Conservation (phyloP, 768 basidiomycete genomes). For the Candolleomyces efflorescens region DNA sequence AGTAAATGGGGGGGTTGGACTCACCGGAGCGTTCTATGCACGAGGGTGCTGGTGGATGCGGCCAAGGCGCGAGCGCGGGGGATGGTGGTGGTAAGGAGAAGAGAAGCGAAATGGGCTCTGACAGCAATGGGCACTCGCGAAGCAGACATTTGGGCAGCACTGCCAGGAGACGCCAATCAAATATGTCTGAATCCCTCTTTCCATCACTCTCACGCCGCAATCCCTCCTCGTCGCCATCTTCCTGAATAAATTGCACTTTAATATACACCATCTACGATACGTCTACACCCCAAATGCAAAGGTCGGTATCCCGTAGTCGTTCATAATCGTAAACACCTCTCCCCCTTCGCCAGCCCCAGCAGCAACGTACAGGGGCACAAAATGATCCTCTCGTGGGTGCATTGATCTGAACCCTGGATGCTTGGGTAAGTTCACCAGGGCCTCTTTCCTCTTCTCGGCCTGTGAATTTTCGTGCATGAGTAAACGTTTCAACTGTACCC, state of each 20-base stretch:
- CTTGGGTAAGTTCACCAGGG: conserved; percentile 47
- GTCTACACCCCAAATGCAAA: conserved; percentile 56
- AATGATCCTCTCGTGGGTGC: conserved; percentile 80
- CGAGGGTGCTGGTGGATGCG: neutral
- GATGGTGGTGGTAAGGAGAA: conserved; percentile 9
- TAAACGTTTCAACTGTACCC: neutral
- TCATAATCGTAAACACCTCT: conserved; percentile 42
- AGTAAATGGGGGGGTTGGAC: neutral
- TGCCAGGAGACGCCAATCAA: conserved; percentile 8
- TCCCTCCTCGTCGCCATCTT: neutral
- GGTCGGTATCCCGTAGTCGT: conserved; percentile 57
- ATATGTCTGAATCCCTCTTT: neutral
- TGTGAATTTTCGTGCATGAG: conserved; percentile 17
- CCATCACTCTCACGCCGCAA: conserved; percentile 1
- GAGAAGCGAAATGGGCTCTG: conserved; percentile 3
- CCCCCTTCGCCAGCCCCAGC: conserved; percentile 67
- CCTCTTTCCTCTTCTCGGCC: conserved; percentile 49
- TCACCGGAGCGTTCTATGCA: neutral
- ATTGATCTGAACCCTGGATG: conserved; percentile 62
- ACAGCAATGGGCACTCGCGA: conserved; percentile 5
- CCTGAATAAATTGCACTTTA: neutral
- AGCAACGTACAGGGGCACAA: conserved; percentile 74
- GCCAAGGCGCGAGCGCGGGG: neutral
- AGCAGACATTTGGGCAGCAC: neutral
- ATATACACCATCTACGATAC: neutral